Percentiles rank a stretch among this genome's conserved stretches.
Evolutionary conservation across 345 rosid genomes (phyloP).

Genomic region (Rhizophora apiculata): DNA sequence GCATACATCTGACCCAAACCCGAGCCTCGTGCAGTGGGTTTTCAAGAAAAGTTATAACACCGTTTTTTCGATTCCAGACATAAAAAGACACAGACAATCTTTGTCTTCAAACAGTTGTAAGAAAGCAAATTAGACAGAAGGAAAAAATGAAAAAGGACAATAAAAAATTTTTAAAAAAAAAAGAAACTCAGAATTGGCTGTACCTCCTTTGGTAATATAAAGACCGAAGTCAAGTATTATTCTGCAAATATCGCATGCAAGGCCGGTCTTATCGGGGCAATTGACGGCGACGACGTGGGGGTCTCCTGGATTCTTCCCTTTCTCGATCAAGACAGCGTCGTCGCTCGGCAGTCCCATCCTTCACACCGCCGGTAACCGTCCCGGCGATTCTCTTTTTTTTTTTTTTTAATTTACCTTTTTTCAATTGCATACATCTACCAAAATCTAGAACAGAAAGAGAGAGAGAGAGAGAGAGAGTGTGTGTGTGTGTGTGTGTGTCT

Average conservation of each 20-base stretch:
- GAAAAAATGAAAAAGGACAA: not conserved
- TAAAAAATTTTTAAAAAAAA: not conserved
- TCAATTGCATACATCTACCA: not conserved
- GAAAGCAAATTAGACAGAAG: not conserved
- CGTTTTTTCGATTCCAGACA: not conserved
- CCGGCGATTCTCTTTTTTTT: no score
- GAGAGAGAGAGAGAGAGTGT: not conserved
- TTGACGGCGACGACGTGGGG: slow-evolving; percentile 71
- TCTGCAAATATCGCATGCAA: slow-evolving; percentile 70
- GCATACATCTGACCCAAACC: no score
- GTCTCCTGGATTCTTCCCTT: slow-evolving; percentile 57
- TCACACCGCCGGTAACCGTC: no score
- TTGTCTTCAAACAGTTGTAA: not conserved
- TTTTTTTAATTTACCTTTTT: no score
- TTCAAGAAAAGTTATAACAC: not conserved
- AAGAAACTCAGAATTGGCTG: not conserved
- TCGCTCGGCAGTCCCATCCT: slow-evolving; percentile 50
- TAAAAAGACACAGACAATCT: not conserved
- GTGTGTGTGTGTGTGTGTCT: no score
- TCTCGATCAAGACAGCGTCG: slow-evolving; percentile 61
- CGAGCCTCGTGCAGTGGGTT: no score
- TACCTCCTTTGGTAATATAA: slow-evolving; percentile 73
- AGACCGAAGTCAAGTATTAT: slow-evolving; percentile 78
- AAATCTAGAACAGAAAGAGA: not conserved
- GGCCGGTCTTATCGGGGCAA: slow-evolving; percentile 74